Conservation (phyloP, 2,329 filamentous ascomycete genomes). For the Arachnomyces sp. region DNA sequence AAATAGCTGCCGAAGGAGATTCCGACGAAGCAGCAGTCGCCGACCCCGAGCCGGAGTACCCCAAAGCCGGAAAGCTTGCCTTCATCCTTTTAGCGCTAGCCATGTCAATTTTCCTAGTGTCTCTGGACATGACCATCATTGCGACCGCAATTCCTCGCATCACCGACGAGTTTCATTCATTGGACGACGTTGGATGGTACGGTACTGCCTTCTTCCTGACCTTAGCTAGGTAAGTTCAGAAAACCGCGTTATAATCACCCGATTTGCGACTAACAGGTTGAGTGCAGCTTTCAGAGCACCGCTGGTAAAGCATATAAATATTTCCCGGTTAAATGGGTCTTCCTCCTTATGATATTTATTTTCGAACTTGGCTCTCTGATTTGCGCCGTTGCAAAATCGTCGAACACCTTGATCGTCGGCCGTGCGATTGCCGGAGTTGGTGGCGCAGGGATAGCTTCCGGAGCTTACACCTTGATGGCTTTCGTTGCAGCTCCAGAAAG, state of each 20-base stretch:
- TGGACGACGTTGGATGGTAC: constrained; percentile 30
- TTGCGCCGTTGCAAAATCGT: constrained; percentile 31
- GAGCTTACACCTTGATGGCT: constrained; percentile 22
- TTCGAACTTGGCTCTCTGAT: constrained; percentile 39
- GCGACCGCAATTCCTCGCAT: constrained; percentile 27
- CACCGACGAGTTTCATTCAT: constrained; percentile 20
- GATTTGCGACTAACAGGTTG: too few species aligned
- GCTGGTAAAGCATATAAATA: constrained; percentile 28
- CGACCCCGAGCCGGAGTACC: constrained; percentile 12
- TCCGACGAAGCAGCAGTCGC: too few species aligned
- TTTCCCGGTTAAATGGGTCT: constrained; percentile 26
- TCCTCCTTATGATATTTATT: constrained; percentile 29
- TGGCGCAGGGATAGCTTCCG: constrained; percentile 25
- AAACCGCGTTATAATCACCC: too few species aligned
- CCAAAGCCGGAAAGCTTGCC: constrained; percentile 12
- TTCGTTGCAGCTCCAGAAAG: constrained; percentile 8
- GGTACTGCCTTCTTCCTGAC: constrained; percentile 31
- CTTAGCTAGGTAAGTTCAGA: too few species aligned
- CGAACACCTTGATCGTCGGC: constrained; percentile 31
- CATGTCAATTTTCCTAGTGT: constrained; percentile 17
- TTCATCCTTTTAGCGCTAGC: constrained; percentile 16
- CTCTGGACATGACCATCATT: constrained; percentile 20
- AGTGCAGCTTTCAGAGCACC: constrained; percentile 25
- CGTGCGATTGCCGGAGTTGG: constrained; percentile 32
- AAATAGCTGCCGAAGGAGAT: too few species aligned